Base-by-base conservation (phyloP, 1,284 basidiomycete genomes). In the Rhodotorula sp. region DNA sequence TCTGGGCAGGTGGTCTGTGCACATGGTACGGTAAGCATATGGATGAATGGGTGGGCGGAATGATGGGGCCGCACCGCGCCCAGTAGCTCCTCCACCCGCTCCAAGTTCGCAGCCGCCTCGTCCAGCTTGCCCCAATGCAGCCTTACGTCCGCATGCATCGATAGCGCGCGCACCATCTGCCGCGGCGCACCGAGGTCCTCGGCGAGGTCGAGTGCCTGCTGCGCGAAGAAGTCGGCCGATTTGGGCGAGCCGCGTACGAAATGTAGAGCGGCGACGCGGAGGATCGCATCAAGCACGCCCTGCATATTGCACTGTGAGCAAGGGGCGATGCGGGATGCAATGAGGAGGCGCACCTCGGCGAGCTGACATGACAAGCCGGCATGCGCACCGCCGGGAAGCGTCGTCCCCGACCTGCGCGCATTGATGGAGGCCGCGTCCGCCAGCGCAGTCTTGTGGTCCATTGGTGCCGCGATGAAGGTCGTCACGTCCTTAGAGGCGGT, bases 141-240 rank as follows among this genome's bases (percentile, higher is more conserved):
- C 62, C 89, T 85, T 3, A 94, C 82, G 75, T 93, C 90, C 4
- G 87, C 89, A 61, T 87, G 85, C 68, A 86, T 84, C 0, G 88
- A 84, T 27, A 89, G 81, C 0, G 90, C 89, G 13, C 89, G 86
- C 32, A 88, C 86, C 3, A 86, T 80, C 77, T 91, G 83, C 0
- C 87, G 85, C 6, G 88, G 87, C 0, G 89, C 87, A 66, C 88
- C 88, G 22, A 92, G 80, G 5, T 88, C 84, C 54, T 85, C 83
- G 0, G 91, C 89, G 8, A 95, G 83, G 32, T 88, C 86, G 21
- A 86, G 83, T 0, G 89, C 90, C 78, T 92, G 89, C 53, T 88
- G 84, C 2, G 89, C 84, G 80, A 92, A 94, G 78, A 90, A 93
- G 73, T 92, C 89, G 9, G 90, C 88, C 77, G 94, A 91, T 37